Percentiles rank a stretch among this genome's conserved stretches.
These are phyloP conservation scores for Boletus reticulatus DNA, from an alignment of 768 basidiomycete genomes.

Conservation along the genomic window DNA sequence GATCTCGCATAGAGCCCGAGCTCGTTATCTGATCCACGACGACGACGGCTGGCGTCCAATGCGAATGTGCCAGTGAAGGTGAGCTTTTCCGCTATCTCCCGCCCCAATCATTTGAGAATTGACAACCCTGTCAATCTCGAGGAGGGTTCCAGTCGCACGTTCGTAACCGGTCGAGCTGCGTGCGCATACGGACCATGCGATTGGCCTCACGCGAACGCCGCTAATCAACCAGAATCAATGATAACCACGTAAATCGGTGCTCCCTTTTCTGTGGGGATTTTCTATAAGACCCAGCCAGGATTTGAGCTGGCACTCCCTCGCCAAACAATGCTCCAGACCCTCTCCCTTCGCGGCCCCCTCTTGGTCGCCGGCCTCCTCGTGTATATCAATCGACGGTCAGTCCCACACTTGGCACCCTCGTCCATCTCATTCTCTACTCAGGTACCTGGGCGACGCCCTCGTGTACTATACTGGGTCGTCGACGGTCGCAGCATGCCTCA, in stretches of 20 bases:
- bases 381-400: slow-evolving; percentile 21
- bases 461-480: slow-evolving; percentile 31
- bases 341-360: slow-evolving; percentile 19
- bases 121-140: not conserved
- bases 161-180: not conserved
- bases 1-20: too few relatives aligned
- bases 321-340: not conserved
- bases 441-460: slow-evolving; percentile 17
- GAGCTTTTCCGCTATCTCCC: too few relatives aligned
- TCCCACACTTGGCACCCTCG: not conserved
- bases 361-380: slow-evolving; percentile 17
- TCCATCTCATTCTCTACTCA: not conserved
- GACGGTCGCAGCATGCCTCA: slow-evolving; percentile 25
- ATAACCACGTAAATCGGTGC: not conserved
- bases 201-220: not conserved
- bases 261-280: not conserved
- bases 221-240: not conserved
- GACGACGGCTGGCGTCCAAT: too few relatives aligned
- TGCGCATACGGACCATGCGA: not conserved
- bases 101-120: not conserved
- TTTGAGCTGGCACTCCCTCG: not conserved
- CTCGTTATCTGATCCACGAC: too few relatives aligned
- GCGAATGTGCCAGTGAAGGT: too few relatives aligned
- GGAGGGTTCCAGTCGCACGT: not conserved
- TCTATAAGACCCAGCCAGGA: slow-evolving; percentile 8